A percentile compares a stretch with the other conserved stretches of the same genome.
Conservation (phyloP, 192 early-diverging fungal genomes). For the Pilobolus umbonatus region DNA sequence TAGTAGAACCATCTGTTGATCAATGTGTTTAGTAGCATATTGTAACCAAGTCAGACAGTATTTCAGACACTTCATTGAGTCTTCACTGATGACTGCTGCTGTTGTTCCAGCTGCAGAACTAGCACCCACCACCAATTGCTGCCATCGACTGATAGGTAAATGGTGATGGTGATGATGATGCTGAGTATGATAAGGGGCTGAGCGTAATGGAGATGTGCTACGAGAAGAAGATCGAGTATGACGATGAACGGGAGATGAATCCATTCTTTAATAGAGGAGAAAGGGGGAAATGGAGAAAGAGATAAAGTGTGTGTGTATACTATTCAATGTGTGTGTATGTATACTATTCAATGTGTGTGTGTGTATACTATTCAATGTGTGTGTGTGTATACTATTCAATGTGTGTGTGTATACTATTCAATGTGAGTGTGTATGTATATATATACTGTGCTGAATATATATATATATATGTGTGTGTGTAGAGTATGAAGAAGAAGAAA, state of each 20-base stretch:
- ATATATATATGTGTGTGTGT: neutral
- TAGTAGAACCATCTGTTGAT: slow-evolving; percentile 60
- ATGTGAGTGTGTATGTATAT: too few species aligned
- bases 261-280: neutral
- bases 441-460: neutral
- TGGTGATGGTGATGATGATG: slow-evolving; percentile 2
- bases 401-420: too few species aligned
- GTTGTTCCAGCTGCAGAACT: slow-evolving; percentile 56
- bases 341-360: too few species aligned
- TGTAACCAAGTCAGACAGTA: slow-evolving; percentile 89
- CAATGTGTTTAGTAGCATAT: slow-evolving; percentile 76
- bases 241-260: slow-evolving; percentile 4
- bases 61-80: slow-evolving; percentile 79
- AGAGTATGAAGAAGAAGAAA: slow-evolving; percentile 4
- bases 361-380: too few species aligned
- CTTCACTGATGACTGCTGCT: slow-evolving; percentile 79
- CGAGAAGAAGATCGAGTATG: slow-evolving; percentile 1
- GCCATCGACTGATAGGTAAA: slow-evolving; percentile 31
- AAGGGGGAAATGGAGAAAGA: neutral
- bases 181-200: slow-evolving; percentile 13
- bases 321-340: too few species aligned
- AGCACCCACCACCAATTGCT: slow-evolving; percentile 58
- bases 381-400: too few species aligned
- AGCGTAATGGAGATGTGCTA: slow-evolving; percentile 16
- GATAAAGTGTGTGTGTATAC: too few species aligned